These are phyloP conservation scores for Irineochytrium annulatum DNA, from an alignment of 192 early-diverging fungal genomes.

Conservation along the genomic window DNA sequence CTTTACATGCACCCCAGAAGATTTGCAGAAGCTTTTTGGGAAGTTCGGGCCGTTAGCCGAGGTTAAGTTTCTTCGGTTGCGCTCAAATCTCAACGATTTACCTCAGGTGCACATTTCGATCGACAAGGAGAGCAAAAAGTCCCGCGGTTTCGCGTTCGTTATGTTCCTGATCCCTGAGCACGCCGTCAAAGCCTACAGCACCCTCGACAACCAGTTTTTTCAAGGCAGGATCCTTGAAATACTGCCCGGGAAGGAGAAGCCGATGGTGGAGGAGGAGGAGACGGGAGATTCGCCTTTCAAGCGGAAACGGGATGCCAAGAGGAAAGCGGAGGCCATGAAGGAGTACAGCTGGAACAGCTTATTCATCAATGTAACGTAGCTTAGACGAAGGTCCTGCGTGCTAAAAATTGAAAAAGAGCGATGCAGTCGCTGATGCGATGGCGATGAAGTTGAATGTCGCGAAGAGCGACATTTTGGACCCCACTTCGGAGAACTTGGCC, in stretches of 20 bases:
- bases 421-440: conserved; percentile 93
- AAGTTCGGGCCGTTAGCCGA: conserved; percentile 89
- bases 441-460: conserved; percentile 84
- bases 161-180: conserved; percentile 88
- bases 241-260: conserved; percentile 84
- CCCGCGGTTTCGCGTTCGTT: conserved; percentile 92
- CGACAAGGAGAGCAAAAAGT: conserved; percentile 82
- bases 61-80: conserved; percentile 23
- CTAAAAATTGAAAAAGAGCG: conserved; percentile 48
- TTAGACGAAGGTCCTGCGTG: background rate
- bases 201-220: conserved; percentile 80
- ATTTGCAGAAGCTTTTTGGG: conserved; percentile 76
- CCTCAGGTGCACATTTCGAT: conserved; percentile 86
- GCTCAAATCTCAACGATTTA: background rate
- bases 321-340: conserved; percentile 69
- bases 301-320: conserved; percentile 75
- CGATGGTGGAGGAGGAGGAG: conserved; percentile 55
- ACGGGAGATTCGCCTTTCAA: conserved; percentile 58
- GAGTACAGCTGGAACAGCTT: conserved; percentile 96
- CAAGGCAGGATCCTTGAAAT: conserved; percentile 91
- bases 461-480: conserved; percentile 89
- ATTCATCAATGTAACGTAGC: conserved; percentile 77
- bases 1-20: conserved; percentile 84
- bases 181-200: conserved; percentile 81
- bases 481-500: conserved; percentile 82